Conservation (phyloP, 345 rosid species). For the Iberis pinnata region DNA sequence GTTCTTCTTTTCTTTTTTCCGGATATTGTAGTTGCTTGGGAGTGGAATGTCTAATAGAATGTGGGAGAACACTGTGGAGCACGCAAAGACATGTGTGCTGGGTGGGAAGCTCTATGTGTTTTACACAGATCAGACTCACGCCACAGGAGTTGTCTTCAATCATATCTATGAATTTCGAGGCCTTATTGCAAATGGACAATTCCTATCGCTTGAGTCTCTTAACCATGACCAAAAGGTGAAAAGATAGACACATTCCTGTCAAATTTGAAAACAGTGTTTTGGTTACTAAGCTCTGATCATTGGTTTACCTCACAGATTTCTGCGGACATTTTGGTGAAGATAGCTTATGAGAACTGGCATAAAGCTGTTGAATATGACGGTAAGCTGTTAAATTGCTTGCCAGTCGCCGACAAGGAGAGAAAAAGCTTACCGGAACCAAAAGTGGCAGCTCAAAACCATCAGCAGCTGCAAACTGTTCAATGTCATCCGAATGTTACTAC, state of each 20-base stretch:
- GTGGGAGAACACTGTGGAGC: conserved; percentile 96
- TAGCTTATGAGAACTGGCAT: conserved; percentile 88
- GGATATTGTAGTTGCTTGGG: conserved; percentile 60
- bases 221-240: conserved; percentile 68
- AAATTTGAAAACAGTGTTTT: not conserved
- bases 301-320: conserved; percentile 48
- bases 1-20: not conserved
- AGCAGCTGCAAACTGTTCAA: conserved; percentile 27
- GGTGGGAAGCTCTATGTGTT: conserved; percentile 78
- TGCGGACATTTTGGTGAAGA: conserved; percentile 76
- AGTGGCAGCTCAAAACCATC: conserved; percentile 20
- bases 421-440: conserved; percentile 28
- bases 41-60: conserved; percentile 96
- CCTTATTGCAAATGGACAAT: conserved; percentile 69
- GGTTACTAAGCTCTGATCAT: conserved; percentile 8
- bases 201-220: conserved; percentile 64
- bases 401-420: conserved; percentile 35
- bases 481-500: conserved; percentile 32
- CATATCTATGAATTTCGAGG: conserved; percentile 80
- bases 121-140: conserved; percentile 47
- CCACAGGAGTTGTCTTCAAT: conserved; percentile 71
- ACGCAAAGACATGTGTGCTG: conserved; percentile 84
- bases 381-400: conserved; percentile 52
- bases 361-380: conserved; percentile 75
- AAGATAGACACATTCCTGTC: not conserved